A percentile compares a stretch with the other conserved stretches of the same genome.
These are phyloP conservation scores for Metarhizium humberi DNA, from an alignment of 2,329 filamentous ascomycete genomes.

Conservation along the genomic window DNA sequence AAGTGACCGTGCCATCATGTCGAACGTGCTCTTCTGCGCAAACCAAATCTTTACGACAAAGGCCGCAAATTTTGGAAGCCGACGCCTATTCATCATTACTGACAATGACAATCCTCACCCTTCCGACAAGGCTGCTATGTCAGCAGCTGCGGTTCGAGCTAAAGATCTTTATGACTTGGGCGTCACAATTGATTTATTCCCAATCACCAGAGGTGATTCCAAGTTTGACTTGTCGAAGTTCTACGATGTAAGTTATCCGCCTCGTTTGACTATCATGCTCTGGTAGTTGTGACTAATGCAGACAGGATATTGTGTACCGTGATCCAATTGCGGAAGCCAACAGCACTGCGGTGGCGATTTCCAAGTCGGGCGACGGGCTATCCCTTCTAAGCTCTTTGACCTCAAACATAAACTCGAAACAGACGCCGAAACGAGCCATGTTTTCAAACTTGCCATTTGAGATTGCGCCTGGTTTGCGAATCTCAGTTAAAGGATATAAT, in stretches of 20 bases:
- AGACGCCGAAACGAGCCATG: constrained; percentile 72
- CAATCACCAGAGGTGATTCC: constrained; percentile 62
- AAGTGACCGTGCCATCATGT: constrained; percentile 64
- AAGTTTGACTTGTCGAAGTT: constrained; percentile 79
- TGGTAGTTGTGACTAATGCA: constrained; percentile 2
- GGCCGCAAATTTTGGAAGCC: constrained; percentile 86
- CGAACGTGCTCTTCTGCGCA: constrained; percentile 85
- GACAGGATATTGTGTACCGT: constrained; percentile 81
- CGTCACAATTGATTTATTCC: constrained; percentile 86
- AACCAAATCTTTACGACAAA: constrained; percentile 96
- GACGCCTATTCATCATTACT: constrained; percentile 90
- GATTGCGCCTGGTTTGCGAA: constrained; percentile 72
- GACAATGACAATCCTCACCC: constrained; percentile 83
- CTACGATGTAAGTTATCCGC: constrained; percentile 60
- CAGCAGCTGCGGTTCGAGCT: constrained; percentile 73
- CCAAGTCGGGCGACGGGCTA: constrained; percentile 65
- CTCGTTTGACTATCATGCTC: not conserved
- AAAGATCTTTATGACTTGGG: constrained; percentile 94
- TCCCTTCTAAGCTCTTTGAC: constrained; percentile 70
- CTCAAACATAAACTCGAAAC: constrained; percentile 83
- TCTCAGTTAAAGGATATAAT: constrained; percentile 90
- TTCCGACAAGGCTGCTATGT: constrained; percentile 61
- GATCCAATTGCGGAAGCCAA: constrained; percentile 61
- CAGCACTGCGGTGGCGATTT: constrained; percentile 43
- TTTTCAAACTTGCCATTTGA: constrained; percentile 86